Evolutionary conservation across 2,329 filamentous ascomycete species (phyloP).

Genomic region (Xylaria multiplex): DNA sequence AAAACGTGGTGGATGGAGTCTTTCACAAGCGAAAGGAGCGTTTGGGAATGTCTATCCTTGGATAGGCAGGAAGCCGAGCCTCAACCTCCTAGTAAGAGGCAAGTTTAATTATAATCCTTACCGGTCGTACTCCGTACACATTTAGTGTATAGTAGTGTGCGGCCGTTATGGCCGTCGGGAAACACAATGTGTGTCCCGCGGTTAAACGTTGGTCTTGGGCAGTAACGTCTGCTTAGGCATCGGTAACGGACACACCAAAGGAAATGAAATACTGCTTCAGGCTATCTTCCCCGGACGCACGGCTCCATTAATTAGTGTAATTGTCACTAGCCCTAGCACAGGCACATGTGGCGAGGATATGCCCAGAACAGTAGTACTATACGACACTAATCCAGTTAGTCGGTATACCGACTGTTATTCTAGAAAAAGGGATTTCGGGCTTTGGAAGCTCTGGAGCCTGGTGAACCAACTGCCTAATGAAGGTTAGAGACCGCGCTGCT

Average conservation of each 20-base stretch:
- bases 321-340: background rate
- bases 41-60: constrained; percentile 27
- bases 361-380: too few species aligned
- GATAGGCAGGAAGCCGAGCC: constrained; percentile 32
- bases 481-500: constrained; percentile 9
- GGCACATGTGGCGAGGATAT: constrained; percentile 1
- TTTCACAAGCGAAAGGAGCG: constrained; percentile 10
- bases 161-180: constrained; percentile 27
- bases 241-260: constrained; percentile 15
- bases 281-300: constrained; percentile 25
- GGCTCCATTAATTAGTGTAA: background rate
- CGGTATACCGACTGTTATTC: constrained; percentile 19
- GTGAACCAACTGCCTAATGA: constrained; percentile 24
- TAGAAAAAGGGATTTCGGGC: constrained; percentile 27
- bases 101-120: constrained; percentile 6
- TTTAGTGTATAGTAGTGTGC: constrained; percentile 2
- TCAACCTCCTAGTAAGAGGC: constrained; percentile 10
- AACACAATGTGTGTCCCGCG: constrained; percentile 15
- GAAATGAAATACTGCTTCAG: constrained; percentile 14
- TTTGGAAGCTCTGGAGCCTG: constrained; percentile 10
- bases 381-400: constrained; percentile 9
- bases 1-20: constrained; percentile 32
- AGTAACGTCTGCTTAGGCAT: constrained; percentile 17
- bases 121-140: background rate
- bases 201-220: constrained; percentile 5